Evolutionary conservation across 2,329 filamentous ascomycete genomes (phyloP), one percentile per base, ranked within the genome.

Genomic region (Alternaria hordeiaustralica): DNA sequence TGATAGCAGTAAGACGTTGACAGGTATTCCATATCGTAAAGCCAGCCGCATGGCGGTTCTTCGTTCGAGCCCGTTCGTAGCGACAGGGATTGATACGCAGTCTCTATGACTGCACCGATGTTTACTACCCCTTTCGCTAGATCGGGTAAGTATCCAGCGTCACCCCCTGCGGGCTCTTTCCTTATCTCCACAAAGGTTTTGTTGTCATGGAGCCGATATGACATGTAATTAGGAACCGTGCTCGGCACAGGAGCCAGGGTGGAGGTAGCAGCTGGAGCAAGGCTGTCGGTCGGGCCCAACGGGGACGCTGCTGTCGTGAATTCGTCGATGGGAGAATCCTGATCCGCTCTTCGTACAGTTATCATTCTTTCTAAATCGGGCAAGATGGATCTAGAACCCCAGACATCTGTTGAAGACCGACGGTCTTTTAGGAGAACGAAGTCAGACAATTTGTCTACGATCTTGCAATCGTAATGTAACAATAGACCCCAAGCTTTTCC

Each of bases 321-420:
- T 15, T 8, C 13, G 13, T 15, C 13, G 13, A 36, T 36, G 30
- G 30, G 30, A 36, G 30, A 7, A 36, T 36, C 2, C 4, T 36
- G 13, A 36, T 2, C 30, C 13, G 30, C 13, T 4, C 13, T 36
- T 2, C 30, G 30, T 2, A 0, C 13, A 4, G 0, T 15, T 36
- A 6, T 7, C 8, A 1, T 36, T 36, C 4, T 13, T 36, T 2
- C 30, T 6, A 15, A 36, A 4, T 36, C 6, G 0, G 12, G 1
- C 13, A 33, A 1, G 12, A 13, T 33, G 0, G 3, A 8, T 1
- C 15, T 36, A 0, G 13, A 15, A 9, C 33, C 0, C 13, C 13
- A 36, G 13, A 36, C 33, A 5, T 36, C 7, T n/a, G 13, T 36
- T 36, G 33, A 9, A 5, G 2, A 36, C 8, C 33, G 33, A n/a